Conservation (phyloP, 805 yeast species). For the Kazachstania bromeliacearum region DNA sequence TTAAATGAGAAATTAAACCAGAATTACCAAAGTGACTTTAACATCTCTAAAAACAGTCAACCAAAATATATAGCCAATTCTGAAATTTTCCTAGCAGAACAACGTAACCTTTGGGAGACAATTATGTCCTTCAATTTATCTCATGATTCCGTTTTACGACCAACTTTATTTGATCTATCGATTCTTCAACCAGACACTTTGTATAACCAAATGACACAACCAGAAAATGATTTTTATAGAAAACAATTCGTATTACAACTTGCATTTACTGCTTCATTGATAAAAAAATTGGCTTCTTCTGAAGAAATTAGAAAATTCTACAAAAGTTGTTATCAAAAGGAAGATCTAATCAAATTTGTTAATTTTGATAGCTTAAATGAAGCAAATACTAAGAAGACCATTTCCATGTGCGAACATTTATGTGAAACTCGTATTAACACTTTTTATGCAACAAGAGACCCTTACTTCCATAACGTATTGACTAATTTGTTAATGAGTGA, state of each 20-base stretch:
- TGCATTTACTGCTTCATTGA: constrained; percentile 11
- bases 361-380: constrained; percentile 10
- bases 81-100: constrained; percentile 6
- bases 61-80: constrained; percentile 16
- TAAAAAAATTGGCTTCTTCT: constrained; percentile 11
- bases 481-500: constrained; percentile 11
- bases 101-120: constrained; percentile 11
- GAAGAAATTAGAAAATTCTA: constrained; percentile 15
- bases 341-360: constrained; percentile 8
- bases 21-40: constrained; percentile 13
- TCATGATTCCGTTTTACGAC: constrained; percentile 7
- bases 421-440: constrained; percentile 12
- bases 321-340: constrained; percentile 16
- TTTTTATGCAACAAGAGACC: constrained; percentile 21
- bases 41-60: constrained; percentile 1
- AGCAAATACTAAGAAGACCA: constrained; percentile 9
- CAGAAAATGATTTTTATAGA: constrained; percentile 20
- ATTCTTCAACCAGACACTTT: constrained; percentile 12
- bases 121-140: constrained; percentile 3
- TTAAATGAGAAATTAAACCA: constrained; percentile 14
- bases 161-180: constrained; percentile 20
- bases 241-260: constrained; percentile 24
- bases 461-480: constrained; percentile 12
- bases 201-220: constrained; percentile 16
- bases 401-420: constrained; percentile 10